Evolutionary conservation across 1,139 yeast genomes (phyloP), one percentile per base, ranked within the genome.

Genomic region (Candida sp.): DNA sequence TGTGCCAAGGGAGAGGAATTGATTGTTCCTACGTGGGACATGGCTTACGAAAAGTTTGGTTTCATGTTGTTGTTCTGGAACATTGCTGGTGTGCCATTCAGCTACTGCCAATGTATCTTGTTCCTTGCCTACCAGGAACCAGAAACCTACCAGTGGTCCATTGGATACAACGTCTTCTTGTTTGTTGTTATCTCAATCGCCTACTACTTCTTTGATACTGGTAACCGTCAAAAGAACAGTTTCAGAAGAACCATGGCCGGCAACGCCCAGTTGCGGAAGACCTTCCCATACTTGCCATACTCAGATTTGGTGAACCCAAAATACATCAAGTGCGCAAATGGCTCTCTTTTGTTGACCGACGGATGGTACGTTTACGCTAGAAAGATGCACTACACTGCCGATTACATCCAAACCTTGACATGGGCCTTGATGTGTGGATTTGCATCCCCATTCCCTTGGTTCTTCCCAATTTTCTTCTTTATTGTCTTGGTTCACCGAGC

Each of bases 61-160:
- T 94, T 96, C 77, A 92, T 94, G 98, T 84, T 94, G 60, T 85
- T 93, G 61, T 94, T 94, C 80, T 94, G 99, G 99, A 94, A 94
- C 75, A 91, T 94, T 70, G 97, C 98, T 37, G 99, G 99, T 62
- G 99, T 94, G 40, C 99, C 99, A 48, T 94, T 86, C 84, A 94
- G 98, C 46, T 94, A 94, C 77, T 91, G 97, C 72, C 97, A 92
- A 69, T 88, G 96, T 70, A 90, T 97, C 8, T 78, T 94, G 61
- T 94, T 75, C 76, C 72, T 94, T 63, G 86, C 85, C 58, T 86
- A 85, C 74, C 97, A 90, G 70, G 82, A 90, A 54, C 98, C 98
- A 44, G 61, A 75, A 33, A 96, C 89, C 65, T 94, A 94, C 75
- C 69, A 77, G 51, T 86, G 94, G 89, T 80, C 94, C 7, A 67